Evolutionary conservation across 2,329 filamentous ascomycete species (phyloP).

Genomic region (Plectosphaerella plurivora): DNA sequence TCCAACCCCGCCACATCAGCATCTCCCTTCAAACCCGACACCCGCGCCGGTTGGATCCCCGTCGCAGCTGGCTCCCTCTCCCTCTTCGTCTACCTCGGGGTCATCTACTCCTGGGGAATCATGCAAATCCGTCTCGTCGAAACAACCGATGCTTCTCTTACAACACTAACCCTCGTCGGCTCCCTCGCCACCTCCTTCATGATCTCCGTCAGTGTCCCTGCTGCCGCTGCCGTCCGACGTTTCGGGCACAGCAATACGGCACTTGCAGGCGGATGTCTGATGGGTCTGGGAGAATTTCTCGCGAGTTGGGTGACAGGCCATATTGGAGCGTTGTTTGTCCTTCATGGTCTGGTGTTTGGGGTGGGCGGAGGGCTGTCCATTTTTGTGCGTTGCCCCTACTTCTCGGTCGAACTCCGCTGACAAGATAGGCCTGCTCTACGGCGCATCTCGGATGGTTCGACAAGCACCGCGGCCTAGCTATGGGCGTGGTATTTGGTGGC

Average conservation of each 20-base stretch:
- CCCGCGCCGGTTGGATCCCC: conserved; percentile 16
- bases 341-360: conserved; percentile 19
- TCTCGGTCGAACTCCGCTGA: neutral
- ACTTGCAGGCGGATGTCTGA: conserved; percentile 15
- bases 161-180: conserved; percentile 20
- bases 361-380: conserved; percentile 19
- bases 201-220: conserved; percentile 18
- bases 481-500: conserved; percentile 21
- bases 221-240: conserved; percentile 15
- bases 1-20: neutral
- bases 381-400: conserved; percentile 12
- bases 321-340: conserved; percentile 16
- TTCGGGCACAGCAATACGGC: conserved; percentile 17
- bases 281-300: conserved; percentile 20
- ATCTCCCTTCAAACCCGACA: neutral
- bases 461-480: conserved; percentile 19
- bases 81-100: conserved; percentile 21
- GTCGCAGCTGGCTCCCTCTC: conserved; percentile 17
- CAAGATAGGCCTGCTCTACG: conserved; percentile 17
- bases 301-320: conserved; percentile 17
- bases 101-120: conserved; percentile 22
- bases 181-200: conserved; percentile 21
- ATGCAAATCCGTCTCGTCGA: conserved; percentile 17
- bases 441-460: conserved; percentile 19
- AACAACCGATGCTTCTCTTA: conserved; percentile 15